Evolutionary conservation across 805 yeast genomes (phyloP), one percentile per base, ranked within the genome.

Genomic region (Kluyveromyces lactis): DNA sequence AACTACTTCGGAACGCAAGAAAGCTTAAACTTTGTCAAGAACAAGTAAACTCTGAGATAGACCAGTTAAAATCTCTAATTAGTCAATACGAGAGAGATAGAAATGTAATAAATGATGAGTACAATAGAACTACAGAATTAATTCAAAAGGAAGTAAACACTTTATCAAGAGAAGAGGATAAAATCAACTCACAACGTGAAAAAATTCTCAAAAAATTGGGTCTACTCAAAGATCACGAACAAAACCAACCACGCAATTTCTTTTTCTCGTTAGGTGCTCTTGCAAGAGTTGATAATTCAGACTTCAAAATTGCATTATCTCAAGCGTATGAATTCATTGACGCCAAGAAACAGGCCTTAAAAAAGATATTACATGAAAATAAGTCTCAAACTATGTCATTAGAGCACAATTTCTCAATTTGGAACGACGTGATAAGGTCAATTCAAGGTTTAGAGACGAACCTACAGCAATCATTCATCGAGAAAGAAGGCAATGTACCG

Each of bases 321-420:
- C 51, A 53, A 31, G 47, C 49, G 3, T 37, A 28, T 16, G 58
- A 55, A 21, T 57, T 53, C 33, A 47, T 56, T 16, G 53, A 53
- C 16, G 36, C 48, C 23, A 56, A 55, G 30, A 44, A 51, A 11
- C 39, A 45, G 10, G 41, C 49, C 7, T 27, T 58, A 31, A 44
- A 49, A 16, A 53, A 52, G 16, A 50, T 52, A 31, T 34, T 58
- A 23, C 47, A 48, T 2, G 42, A 44, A 15, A 51, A 43, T 42
- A 59, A 59, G 36, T 47, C 46, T 16, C 49, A 50, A 21, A 40
- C 53, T 8, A 42, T 47, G 4, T 26, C 23, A 11, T 26, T 56
- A 15, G 39, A 36, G 12, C 33, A 42, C 4, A 45, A 48, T 23
- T 45, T 47, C 30, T 42, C 44, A 21, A 17, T 40, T 9, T 59